Evolutionary conservation across 2,329 filamentous ascomycete species (phyloP), one percentile per base, ranked within the genome.

Genomic region (Alternaria conjuncta): DNA sequence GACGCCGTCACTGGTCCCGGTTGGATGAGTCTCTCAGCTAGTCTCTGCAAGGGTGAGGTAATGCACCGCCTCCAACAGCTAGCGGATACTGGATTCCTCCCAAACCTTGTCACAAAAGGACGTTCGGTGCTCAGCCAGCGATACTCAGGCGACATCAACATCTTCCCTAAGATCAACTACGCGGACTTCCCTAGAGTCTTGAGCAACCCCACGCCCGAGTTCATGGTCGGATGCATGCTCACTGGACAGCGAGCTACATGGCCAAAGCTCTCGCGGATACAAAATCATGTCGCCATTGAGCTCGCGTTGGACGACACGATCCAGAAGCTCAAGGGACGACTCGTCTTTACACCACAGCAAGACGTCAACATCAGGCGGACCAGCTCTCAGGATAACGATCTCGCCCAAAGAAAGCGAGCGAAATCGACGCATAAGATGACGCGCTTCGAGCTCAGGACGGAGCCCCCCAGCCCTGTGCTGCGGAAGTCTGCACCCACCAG

Each of bases 111-210:
- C 69, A 92, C 90, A 50, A 96, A 97, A 77, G 85, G 90, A 21
- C 87, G 89, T 45, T 94, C 92, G 2, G 89, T 98, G 15, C 85
- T 98, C 54, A 94, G 90, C 67, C 95, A 98, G 74, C 93, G 92
- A 67, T 98, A 98, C 75, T 94, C 92, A 3, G 95, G 95, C 7
- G 94, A 98, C 79, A 97, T 98, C 76, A 98, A 94, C 47, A 97
- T 98, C 57, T 85, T 97, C 30, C 94, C 94, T 0, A 89, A 93
- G 57, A 90, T 97, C 61, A 87, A 87, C 5, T 88, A 91, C 56
- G 85, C 89, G 8, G 90, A 96, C 65, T 87, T 96, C 21, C 90
- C 92, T 1, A 86, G 87, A 9, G 89, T 97, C 25, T 84, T 98
- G 47, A 90, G 87, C 66, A 98, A 98, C 62, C 95, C 95, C 1